phyloP scores from a whole-genome alignment of 2,329 filamentous ascomycete species.

The Aspergillus versicolor region DNA sequence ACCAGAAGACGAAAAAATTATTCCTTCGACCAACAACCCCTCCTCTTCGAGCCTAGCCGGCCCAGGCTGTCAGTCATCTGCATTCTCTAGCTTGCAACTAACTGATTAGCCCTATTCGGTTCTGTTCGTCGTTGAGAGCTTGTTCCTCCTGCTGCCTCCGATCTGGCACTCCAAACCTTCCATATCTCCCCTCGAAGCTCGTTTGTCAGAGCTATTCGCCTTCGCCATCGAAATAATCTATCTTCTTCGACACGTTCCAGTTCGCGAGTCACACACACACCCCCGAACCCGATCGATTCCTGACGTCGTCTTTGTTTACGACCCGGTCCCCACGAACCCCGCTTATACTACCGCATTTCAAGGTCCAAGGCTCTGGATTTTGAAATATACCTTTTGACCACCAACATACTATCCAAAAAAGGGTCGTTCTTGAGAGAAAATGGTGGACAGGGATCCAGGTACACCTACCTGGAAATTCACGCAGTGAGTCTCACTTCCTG shows the following conservation, averaged over 20 bases:
- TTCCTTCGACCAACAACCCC: constrained; percentile 10
- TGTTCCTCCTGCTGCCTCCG: constrained; percentile 12
- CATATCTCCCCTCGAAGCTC: constrained; percentile 15
- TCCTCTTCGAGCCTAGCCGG: constrained; percentile 15
- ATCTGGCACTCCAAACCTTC: constrained; percentile 10
- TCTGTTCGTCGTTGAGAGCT: constrained; percentile 22
- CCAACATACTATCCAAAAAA: constrained; percentile 24
- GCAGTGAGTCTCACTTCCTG: constrained; percentile 67
- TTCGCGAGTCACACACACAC: constrained; percentile 2
- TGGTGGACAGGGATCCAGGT: constrained; percentile 94
- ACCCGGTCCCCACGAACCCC: constrained; percentile 17
- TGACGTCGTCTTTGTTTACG: constrained; percentile 10
- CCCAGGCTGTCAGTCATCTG: constrained; percentile 26
- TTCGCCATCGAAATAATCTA: constrained; percentile 8
- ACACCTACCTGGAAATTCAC: constrained; percentile 99
- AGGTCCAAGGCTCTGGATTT: constrained; percentile 11
- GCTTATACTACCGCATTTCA: constrained; percentile 13
- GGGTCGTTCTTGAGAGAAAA: constrained; percentile 57
- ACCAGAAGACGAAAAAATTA: constrained; percentile 14
- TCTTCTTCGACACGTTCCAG: constrained; percentile 5
- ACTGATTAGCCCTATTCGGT: constrained; percentile 16
- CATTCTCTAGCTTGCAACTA: constrained; percentile 22
- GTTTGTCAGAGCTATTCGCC: constrained; percentile 14
- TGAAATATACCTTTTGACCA: constrained; percentile 17
- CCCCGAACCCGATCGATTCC: constrained; percentile 5